Evolutionary conservation across 371 early-diverging fungal species (phyloP), one percentile per base, ranked within the genome.

Genomic region (Syncephalis plumigaleata): DNA sequence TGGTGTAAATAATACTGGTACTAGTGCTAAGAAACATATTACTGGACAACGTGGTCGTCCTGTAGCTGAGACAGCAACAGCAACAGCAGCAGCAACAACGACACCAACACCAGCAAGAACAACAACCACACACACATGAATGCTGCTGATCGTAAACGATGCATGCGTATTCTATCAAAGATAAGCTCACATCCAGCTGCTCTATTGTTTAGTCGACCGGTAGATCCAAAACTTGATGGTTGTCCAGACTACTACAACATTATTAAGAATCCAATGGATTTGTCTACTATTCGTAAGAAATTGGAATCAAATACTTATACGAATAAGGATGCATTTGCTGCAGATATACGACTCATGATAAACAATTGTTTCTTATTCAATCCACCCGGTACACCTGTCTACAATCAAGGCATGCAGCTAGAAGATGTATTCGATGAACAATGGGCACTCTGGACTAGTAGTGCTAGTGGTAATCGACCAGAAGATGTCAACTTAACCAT

Each of bases 331-430:
- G 58, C 60, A 15, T 77, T 76, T 13, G 16, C 36, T 18, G 64
- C 61, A 2, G 83, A 82, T 52, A 63, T 83, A 13, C 56, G 66
- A 11, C 56, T 73, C 9, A 70, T 89, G 42, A 67, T 97, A 39
- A 58, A 63, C 49, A 98, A 98, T 64, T 97, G 98, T 58, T 81
- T 73, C 49, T 67, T 71, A 26, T 98, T 92, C 65, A 98, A 98
- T 59, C 66, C 67, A 2, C 63, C 76, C 0, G 85, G 76, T 8
- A 70, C 86, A 0, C 85, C 76, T 43, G 91, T 91, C 9, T 77
- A 86, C 61, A 68, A 74, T 9, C 72, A 80, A 53, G 91, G 84
- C 0, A 65, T 73, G 44, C 56, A 64, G 11, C 56, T 91, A 9
- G 82, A 88, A 54, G 56, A 60, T 1, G 61, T 70, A 11, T 82